phyloP scores from a whole-genome alignment of 2,329 filamentous ascomycete genomes.

The Hymenoscyphus fructigenus region DNA sequence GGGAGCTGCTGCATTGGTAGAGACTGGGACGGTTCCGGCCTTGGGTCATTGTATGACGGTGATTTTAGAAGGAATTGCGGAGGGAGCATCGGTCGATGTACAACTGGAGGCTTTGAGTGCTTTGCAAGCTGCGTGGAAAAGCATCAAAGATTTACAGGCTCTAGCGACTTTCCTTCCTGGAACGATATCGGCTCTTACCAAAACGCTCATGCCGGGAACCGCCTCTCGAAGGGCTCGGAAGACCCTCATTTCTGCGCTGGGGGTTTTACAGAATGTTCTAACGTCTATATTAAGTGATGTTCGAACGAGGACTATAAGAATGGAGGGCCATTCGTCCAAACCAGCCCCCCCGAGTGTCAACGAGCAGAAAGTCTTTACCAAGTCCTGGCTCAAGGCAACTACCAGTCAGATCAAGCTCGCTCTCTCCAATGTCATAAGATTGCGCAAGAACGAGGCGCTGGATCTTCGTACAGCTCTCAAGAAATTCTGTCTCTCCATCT shows the following conservation, averaged over 20 bases:
- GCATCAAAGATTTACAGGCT: slow-evolving; percentile 70
- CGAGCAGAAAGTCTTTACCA: slow-evolving; percentile 41
- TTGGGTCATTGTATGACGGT: slow-evolving; percentile 81
- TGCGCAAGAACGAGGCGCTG: slow-evolving; percentile 67
- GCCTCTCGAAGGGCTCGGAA: slow-evolving; percentile 58
- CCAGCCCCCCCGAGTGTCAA: slow-evolving; percentile 29
- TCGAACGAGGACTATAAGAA: slow-evolving; percentile 44
- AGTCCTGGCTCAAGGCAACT: slow-evolving; percentile 78
- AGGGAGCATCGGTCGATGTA: slow-evolving; percentile 63
- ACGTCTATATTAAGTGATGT: slow-evolving; percentile 58
- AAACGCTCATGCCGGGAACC: slow-evolving; percentile 65
- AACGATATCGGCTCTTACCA: slow-evolving; percentile 78
- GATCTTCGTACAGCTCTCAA: slow-evolving; percentile 70
- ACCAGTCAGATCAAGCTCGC: slow-evolving; percentile 79
- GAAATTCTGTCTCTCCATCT: slow-evolving; percentile 68
- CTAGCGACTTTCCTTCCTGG: slow-evolving; percentile 86
- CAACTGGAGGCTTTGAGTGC: slow-evolving; percentile 69
- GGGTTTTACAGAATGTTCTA: slow-evolving; percentile 55
- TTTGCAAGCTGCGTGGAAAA: slow-evolving; percentile 59
- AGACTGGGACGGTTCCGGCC: slow-evolving; percentile 66
- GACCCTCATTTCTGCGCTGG: slow-evolving; percentile 63
- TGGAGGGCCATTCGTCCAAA: slow-evolving; percentile 14
- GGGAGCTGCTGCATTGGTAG: slow-evolving; percentile 50
- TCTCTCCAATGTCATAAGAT: slow-evolving; percentile 71
- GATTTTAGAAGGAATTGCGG: slow-evolving; percentile 70